Evolutionary conservation across 1,139 yeast species (phyloP), one percentile per base, ranked within the genome.

Genomic region (Debaryomyces fabryi): DNA sequence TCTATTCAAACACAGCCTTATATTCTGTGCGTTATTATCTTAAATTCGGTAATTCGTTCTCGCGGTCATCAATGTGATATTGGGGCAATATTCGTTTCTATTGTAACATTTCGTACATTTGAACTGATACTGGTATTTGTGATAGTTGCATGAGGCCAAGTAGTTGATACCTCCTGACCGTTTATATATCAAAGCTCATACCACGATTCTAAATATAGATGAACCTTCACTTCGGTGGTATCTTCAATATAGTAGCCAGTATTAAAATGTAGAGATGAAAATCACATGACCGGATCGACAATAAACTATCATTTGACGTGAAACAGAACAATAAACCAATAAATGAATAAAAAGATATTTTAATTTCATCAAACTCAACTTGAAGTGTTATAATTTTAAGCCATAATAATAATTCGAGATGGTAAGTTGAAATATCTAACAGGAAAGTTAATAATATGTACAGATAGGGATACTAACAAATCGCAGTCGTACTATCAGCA

Each of bases 401-500:
- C 16, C 18, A 34, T 2, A 20, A 16, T 35, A 20, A 13, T 20
- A 21, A 12, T 20, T 35, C n/a, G 25, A 35, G 24, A 42, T 42
- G 45, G 45, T 42, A 42, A 16, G 45, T 42, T 24, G 12, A 15
- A 8, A 16, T 4, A 30, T 16, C 16, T 8, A 30, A 30, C 18
- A 30, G 20, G 21, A 32, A 32, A 16, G 12, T 4, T 15, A 16
- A 13, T 12, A 13, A 15, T 10, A 4, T 1, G 10, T 16, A 4
- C 12, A 18, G 35, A 15, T 15, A 15, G 4, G 20, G 34, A 10
- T 18, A 25, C 27, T 40, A 34, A 35, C 25, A 10, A 35, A 18
- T 4, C 8, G 4, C 9, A 35, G 38, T 35, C 38, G 25, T 58
- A 63, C 54, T 65, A 67, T 45, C 72, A 68, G 50, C 74, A 68